Evolutionary conservation across 2,329 filamentous ascomycete species (phyloP).

Genomic region (Curvularia spicifera): DNA sequence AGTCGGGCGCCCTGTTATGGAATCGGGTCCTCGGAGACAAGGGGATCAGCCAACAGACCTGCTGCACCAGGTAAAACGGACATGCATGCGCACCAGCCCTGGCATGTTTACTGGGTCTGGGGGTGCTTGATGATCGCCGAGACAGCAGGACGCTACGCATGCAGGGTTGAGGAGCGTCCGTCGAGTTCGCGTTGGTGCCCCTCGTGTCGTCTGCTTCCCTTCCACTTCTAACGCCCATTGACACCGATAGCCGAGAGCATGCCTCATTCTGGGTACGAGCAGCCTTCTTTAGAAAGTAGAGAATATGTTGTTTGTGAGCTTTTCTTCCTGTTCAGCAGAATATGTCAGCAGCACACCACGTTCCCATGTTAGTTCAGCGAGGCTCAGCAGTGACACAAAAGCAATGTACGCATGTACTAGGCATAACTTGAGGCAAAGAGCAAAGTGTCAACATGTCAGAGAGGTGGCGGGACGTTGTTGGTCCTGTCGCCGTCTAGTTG

Average conservation of each 20-base stretch:
- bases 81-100: conserved; percentile 23
- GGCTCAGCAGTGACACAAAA: conserved; percentile 5
- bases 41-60: conserved; percentile 25
- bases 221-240: conserved; percentile 20
- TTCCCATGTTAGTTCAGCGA: not conserved
- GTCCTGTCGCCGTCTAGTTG: conserved; percentile 24
- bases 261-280: conserved; percentile 10
- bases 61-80: conserved; percentile 23
- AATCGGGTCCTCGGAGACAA: conserved; percentile 16
- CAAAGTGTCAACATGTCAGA: conserved; percentile 4
- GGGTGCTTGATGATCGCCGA: conserved; percentile 23
- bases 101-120: conserved; percentile 21
- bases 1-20: conserved; percentile 8
- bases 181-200: conserved; percentile 17
- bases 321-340: not conserved
- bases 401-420: not conserved
- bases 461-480: conserved; percentile 5
- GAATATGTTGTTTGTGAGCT: conserved; percentile 5
- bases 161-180: conserved; percentile 16
- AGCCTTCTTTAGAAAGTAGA: conserved; percentile 7
- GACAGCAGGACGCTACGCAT: conserved; percentile 16
- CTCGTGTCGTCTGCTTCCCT: conserved; percentile 17
- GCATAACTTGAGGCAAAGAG: conserved; percentile 1
- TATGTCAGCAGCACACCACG: conserved; percentile 4
- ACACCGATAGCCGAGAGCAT: conserved; percentile 20